These are phyloP conservation scores for Alternaria viburni DNA, from an alignment of 2,329 filamentous ascomycete species.

Conservation along the genomic window DNA sequence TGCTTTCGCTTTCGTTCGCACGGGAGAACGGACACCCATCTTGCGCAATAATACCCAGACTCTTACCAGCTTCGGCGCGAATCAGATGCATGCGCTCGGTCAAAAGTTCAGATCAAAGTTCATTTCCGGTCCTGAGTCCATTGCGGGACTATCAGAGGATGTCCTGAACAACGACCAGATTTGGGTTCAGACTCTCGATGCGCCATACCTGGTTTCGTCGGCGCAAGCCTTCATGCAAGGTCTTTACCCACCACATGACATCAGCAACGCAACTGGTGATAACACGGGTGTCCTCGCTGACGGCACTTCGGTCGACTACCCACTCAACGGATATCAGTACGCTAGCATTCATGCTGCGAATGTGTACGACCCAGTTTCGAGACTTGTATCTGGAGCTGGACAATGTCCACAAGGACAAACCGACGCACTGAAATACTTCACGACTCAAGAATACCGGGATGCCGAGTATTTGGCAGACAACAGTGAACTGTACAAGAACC, in stretches of 20 bases:
- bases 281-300: constrained; percentile 56
- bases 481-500: constrained; percentile 53
- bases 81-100: constrained; percentile 59
- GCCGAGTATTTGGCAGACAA: constrained; percentile 42
- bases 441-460: constrained; percentile 49
- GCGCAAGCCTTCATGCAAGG: constrained; percentile 68
- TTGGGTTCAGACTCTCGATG: constrained; percentile 55
- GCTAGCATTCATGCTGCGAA: constrained; percentile 55
- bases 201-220: constrained; percentile 58
- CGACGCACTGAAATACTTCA: constrained; percentile 51
- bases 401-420: constrained; percentile 51
- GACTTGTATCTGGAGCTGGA: constrained; percentile 57
- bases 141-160: constrained; percentile 53
- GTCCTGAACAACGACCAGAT: constrained; percentile 56
- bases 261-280: constrained; percentile 34
- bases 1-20: constrained; percentile 60
- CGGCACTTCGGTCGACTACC: constrained; percentile 53
- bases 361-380: constrained; percentile 56
- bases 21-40: constrained; percentile 62
- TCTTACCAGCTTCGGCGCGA: constrained; percentile 63
- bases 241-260: constrained; percentile 61
- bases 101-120: constrained; percentile 61
- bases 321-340: constrained; percentile 65
- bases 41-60: constrained; percentile 34
- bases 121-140: constrained; percentile 45